These are phyloP conservation scores for Cryptosporidium tyzzeri DNA, from an alignment of 169 alveolate species.

Conservation along the genomic window DNA sequence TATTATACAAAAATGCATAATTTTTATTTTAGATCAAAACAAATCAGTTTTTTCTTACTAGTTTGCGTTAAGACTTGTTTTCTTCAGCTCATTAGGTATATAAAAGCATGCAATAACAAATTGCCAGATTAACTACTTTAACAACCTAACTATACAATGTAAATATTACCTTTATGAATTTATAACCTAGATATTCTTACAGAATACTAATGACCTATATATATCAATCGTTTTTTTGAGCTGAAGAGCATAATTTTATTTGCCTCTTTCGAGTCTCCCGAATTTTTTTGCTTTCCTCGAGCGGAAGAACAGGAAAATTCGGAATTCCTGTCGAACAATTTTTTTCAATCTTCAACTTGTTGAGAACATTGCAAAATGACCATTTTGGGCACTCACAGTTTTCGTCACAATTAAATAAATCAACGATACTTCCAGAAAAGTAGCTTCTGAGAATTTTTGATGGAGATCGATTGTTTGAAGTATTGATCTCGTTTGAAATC, in stretches of 20 bases:
- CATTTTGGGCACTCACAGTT: conserved; percentile 41
- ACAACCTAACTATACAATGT: too few relatives aligned
- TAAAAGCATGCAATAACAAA: too few relatives aligned
- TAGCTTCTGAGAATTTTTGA: background rate
- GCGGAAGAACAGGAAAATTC: conserved; percentile 15
- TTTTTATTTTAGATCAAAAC: conserved; percentile 23
- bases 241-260: conserved; percentile 8
- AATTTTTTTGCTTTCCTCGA: conserved; percentile 44
- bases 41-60: background rate
- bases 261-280: conserved; percentile 55
- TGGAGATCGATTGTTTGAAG: background rate
- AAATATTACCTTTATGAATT: background rate
- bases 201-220: background rate
- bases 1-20: conserved; percentile 8
- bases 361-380: conserved; percentile 45
- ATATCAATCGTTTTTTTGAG: background rate
- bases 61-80: too few relatives aligned
- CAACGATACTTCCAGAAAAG: background rate
- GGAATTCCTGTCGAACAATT: conserved; percentile 6
- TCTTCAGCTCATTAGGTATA: background rate
- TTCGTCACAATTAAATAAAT: conserved; percentile 8
- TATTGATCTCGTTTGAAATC: background rate
- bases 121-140: background rate
- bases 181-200: background rate
- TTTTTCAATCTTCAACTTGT: conserved; percentile 5